A percentile compares a stretch with the other conserved stretches of the same genome.
Evolutionary conservation across 1,139 yeast genomes (phyloP).

Genomic region (Yamadazyma pseudoaaseri): DNA sequence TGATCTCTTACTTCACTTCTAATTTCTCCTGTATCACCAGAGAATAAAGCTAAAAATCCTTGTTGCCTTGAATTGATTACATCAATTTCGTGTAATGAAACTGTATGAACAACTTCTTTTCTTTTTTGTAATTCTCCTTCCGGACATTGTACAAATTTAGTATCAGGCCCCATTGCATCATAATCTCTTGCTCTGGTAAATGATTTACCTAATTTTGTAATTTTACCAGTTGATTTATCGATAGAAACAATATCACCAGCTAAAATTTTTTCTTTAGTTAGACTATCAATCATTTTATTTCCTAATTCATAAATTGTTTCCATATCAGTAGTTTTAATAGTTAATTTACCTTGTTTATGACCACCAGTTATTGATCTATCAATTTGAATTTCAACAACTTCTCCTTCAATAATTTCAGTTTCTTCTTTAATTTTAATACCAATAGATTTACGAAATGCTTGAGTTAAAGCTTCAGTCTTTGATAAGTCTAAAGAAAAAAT

Average conservation of each 20-base stretch:
- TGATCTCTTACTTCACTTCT: conserved; percentile 95
- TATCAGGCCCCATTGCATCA: conserved; percentile 99
- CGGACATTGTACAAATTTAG: conserved; percentile 96
- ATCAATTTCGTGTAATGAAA: conserved; percentile 94
- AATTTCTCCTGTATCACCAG: conserved; percentile 98
- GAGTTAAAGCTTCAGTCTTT: conserved; percentile 94
- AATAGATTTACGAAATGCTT: conserved; percentile 92
- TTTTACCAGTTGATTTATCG: conserved; percentile 94
- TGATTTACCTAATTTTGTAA: conserved; percentile 91
- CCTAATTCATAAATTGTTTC: conserved; percentile 98
- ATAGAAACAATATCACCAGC: conserved; percentile 98
- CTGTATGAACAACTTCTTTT: conserved; percentile 94
- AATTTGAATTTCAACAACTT: conserved; percentile 96
- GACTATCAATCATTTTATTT: conserved; percentile 94
- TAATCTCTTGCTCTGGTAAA: conserved; percentile 96
- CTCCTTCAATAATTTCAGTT: conserved; percentile 97
- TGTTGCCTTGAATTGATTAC: conserved; percentile 97
- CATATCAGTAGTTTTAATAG: conserved; percentile 98
- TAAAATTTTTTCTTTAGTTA: conserved; percentile 90
- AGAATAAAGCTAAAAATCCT: conserved; percentile 92
- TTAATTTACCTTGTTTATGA: conserved; percentile 95
- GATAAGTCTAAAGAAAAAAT: conserved; percentile 87
- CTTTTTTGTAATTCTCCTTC: conserved; percentile 98
- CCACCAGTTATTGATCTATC: conserved; percentile 97
- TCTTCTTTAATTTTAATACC: conserved; percentile 96